Base-by-base conservation (phyloP, 768 basidiomycete species). In the Podaxis rugospora region DNA sequence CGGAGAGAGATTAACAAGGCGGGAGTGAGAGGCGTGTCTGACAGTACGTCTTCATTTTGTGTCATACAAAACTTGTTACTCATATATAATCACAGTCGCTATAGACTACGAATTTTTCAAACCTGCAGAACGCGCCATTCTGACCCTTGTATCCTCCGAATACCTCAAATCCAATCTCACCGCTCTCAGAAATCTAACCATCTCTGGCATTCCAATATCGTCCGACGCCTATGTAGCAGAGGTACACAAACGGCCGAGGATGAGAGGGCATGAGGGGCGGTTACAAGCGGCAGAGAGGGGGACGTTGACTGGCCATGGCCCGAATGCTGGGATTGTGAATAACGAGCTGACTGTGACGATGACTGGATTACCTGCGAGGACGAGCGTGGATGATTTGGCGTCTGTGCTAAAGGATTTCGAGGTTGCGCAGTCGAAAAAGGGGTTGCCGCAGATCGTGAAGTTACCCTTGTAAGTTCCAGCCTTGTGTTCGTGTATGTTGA, bases 91-190 rank as follows among this genome's bases (percentile, higher is more conserved):
- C 62, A 16, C 63, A 90, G 89, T 86, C 25, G 75, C 80, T 18
- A 66, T 90, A 28, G 76, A 86, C 55, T 89, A 92, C 66, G 65
- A 76, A 40, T 80, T 80, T 55, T 89, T 89, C 71, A 67, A 73
- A 23, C 86, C 88, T 5, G 84, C 83, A 1, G 83, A 85, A 32
- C 72, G 73, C 21, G 90, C 88, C 5, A 74, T 81, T 64, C 70
- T 93, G 51, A 82, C 83, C 13, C 71, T 91, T 59, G 70, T 78
- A 10, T 74, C 78, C 37, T 71, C 83, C 0, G 75, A 83, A 21
- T 80, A 74, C 63, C 67, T 83, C 6, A 68, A 66, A 14, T 68
- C 70, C 28, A 82, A 78, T 59, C 55, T 85, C 0, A 68, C 69
- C 3, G 72, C 72, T 21, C 78, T 90, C 4, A 65, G 75, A 51